These are phyloP conservation scores for Colletotrichum tanaceti DNA, from an alignment of 2,329 filamentous ascomycete genomes.

Conservation along the genomic window DNA sequence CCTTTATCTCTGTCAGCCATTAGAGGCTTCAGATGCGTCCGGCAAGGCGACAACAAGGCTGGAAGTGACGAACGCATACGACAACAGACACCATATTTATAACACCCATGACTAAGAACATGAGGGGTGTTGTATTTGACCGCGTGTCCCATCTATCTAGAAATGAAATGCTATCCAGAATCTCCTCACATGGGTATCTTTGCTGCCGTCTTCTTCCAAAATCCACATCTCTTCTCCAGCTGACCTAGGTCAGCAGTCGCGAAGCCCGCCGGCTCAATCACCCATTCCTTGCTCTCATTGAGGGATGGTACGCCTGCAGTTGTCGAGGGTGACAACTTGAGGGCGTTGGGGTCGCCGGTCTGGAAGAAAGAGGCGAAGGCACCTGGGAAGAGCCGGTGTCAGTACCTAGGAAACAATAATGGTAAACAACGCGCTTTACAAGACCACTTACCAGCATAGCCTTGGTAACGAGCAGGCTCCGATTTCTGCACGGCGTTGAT, in stretches of 20 bases:
- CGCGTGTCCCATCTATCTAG: not conserved
- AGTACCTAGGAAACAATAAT: not conserved
- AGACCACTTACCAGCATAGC: constrained; percentile 52
- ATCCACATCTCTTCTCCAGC: constrained; percentile 61
- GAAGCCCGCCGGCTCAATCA: constrained; percentile 61
- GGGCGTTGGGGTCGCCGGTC: constrained; percentile 67
- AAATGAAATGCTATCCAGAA: constrained; percentile 19
- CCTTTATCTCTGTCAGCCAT: not conserved
- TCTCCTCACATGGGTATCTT: constrained; percentile 57
- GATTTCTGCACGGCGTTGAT: constrained; percentile 63
- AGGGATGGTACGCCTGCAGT: constrained; percentile 59
- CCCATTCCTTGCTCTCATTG: constrained; percentile 59
- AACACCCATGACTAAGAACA: not conserved
- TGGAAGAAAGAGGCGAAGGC: constrained; percentile 71
- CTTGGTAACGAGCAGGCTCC: constrained; percentile 65
- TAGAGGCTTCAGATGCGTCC: not conserved
- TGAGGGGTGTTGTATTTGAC: not conserved
- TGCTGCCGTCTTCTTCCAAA: constrained; percentile 62
- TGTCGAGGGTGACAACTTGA: constrained; percentile 62
- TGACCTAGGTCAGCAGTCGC: constrained; percentile 50
- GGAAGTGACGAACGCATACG: not conserved
- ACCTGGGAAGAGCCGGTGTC: constrained; percentile 50
- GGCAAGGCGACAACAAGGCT: not conserved
- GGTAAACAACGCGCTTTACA: not conserved
- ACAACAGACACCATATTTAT: too few relatives aligned